Evolutionary conservation across 345 rosid species (phyloP), one percentile per base, ranked within the genome.

Genomic region (Physaria fendleri): DNA sequence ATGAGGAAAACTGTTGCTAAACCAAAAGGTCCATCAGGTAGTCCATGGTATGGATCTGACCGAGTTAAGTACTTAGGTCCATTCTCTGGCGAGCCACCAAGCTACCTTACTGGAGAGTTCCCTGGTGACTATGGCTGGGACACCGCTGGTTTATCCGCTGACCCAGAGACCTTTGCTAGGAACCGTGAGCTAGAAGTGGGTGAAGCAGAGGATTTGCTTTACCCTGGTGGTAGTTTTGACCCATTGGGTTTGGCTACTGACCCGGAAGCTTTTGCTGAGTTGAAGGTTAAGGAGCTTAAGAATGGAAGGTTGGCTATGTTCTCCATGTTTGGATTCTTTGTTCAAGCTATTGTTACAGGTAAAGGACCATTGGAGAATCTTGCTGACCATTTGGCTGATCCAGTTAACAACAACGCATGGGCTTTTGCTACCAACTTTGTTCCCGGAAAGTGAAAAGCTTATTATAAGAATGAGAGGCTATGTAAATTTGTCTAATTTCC

Each of bases 341-440:
- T 85, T 33, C 91, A 85, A 46, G 97, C 97, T 33, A 89, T 82
- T 11, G 97, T 89, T 4, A 89, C 94, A 0, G 89, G 95, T 9
- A 85, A 85, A 73, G 89, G 93, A 5, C 91, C 94, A 0, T 41
- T 85, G 70, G 87, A 84, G 75, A 88, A 83, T 76, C 68, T 88
- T 41, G 88, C 94, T 0, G 94, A 85, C 75, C 96, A 85, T 70
- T 77, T 88, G 54, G 85, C 86, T 3, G 96, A 85, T 57, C 93
- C 93, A 0, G 96, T 85, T 30, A 85, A 75, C 81, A 88, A 87
- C 95, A 87, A 87, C 21, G 95, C 95, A 30, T 87, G 95, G 95
- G 81, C 95, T 6, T 87, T 69, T 4, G 92, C 92, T 71, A 88
- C 90, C 50, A 88, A 85, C 94, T 89, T 82, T 48, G 90, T 79